Conservation (phyloP, 768 basidiomycete species). For the Omphalotus guepiniiformis region DNA sequence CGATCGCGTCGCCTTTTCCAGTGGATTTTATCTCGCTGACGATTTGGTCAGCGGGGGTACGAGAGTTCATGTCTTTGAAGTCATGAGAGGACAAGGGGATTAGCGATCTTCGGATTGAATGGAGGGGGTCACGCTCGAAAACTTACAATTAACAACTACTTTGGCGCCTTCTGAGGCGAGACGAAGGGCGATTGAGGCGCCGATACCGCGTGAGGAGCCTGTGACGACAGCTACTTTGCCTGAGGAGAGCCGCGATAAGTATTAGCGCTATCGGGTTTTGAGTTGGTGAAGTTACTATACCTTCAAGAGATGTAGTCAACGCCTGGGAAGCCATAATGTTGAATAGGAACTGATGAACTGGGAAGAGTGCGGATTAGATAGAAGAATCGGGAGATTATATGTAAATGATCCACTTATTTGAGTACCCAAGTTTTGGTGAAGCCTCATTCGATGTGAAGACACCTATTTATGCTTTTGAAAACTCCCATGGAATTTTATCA, state of each 20-base stretch:
- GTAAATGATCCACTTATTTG: too few relatives aligned
- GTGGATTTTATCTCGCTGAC: constrained; percentile 40
- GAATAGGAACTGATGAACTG: too few relatives aligned
- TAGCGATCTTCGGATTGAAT: background rate
- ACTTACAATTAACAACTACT: constrained; percentile 52
- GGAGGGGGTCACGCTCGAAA: too few relatives aligned
- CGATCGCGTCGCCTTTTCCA: constrained; percentile 39
- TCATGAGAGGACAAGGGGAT: background rate
- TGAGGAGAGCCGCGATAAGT: constrained; percentile 7
- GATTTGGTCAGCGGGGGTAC: constrained; percentile 39
- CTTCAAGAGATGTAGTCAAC: constrained; percentile 5
- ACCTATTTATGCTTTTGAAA: too few relatives aligned
- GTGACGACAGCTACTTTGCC: constrained; percentile 55
- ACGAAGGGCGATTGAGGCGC: constrained; percentile 48
- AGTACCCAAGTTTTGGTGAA: too few relatives aligned
- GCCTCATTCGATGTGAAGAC: too few relatives aligned
- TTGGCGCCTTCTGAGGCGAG: constrained; percentile 55
- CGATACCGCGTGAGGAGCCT: constrained; percentile 57
- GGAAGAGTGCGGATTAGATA: too few relatives aligned
- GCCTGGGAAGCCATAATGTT: too few relatives aligned
- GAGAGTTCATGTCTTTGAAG: constrained; percentile 29
- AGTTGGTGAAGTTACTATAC: background rate
- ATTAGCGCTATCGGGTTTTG: background rate
- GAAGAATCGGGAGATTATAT: too few relatives aligned
- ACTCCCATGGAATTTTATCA: too few relatives aligned